Conservation (phyloP, 805 yeast genomes). For the Spathaspora sp. region DNA sequence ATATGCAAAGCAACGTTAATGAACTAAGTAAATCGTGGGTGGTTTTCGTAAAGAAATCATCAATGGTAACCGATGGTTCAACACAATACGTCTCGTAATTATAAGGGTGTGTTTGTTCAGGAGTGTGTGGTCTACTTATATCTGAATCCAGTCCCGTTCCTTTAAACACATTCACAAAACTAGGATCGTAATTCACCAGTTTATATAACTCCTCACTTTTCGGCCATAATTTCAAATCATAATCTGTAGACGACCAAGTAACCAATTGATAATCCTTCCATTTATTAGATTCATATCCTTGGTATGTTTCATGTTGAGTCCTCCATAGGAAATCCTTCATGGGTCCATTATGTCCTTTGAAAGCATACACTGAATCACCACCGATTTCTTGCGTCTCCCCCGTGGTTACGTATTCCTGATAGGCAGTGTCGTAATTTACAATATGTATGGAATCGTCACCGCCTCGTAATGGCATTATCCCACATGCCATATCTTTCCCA, state of each 20-base stretch:
- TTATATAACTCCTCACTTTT: conserved; percentile 33
- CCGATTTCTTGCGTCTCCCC: conserved; percentile 22
- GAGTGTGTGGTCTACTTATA: conserved; percentile 4
- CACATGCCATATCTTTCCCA: conserved; percentile 70
- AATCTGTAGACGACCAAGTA: conserved; percentile 86
- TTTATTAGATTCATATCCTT: conserved; percentile 48
- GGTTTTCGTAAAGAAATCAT: conserved; percentile 24
- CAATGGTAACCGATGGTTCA: conserved; percentile 34
- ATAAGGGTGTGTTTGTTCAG: conserved; percentile 7
- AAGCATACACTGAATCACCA: conserved; percentile 49
- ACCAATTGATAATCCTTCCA: conserved; percentile 87
- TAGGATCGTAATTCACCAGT: conserved; percentile 36
- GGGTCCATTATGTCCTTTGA: conserved; percentile 80
- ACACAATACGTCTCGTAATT: conserved; percentile 30
- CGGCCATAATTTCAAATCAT: conserved; percentile 83
- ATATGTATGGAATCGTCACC: conserved; percentile 66
- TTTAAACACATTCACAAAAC: conserved; percentile 10
- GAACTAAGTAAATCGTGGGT: conserved; percentile 35
- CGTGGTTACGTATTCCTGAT: conserved; percentile 19
- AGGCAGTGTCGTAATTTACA: conserved; percentile 43
- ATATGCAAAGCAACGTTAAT: conserved; percentile 29
- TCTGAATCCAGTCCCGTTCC: conserved; percentile 7
- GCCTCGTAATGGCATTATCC: conserved; percentile 87
- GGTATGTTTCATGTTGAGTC: conserved; percentile 35
- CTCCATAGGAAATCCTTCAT: conserved; percentile 91